Percentiles rank a stretch among this genome's conserved stretches.
phyloP scores from a whole-genome alignment of 208 protist species.

The Naegleria fowleri region DNA sequence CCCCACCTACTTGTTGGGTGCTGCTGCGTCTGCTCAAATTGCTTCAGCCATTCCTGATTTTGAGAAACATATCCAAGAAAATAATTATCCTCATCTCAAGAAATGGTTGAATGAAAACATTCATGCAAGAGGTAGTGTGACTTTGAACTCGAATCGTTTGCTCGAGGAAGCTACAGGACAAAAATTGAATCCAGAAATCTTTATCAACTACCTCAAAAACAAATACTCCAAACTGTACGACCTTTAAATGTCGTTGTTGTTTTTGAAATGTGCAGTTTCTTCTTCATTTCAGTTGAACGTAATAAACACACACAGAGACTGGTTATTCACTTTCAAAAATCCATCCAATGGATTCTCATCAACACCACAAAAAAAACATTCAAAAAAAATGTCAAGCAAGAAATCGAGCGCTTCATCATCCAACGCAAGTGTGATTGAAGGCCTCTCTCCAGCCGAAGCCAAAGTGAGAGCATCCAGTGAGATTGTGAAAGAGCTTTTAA shows the following conservation, averaged over 20 bases:
- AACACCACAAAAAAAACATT: no score
- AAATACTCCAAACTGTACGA: constrained; percentile 50
- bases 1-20: constrained; percentile 70
- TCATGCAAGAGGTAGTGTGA: constrained; percentile 40
- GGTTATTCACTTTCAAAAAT: no score
- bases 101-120: constrained; percentile 36
- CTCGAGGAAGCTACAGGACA: constrained; percentile 64
- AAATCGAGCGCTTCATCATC: no score
- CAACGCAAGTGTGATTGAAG: neutral
- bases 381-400: no score
- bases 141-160: constrained; percentile 63
- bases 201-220: constrained; percentile 62
- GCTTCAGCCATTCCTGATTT: constrained; percentile 56
- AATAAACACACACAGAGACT: no score
- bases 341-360: no score
- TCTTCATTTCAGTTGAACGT: no score
- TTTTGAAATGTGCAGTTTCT: no score
- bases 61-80: constrained; percentile 52
- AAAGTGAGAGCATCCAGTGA: constrained; percentile 13
- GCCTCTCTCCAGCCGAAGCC: neutral
- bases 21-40: constrained; percentile 72
- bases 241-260: neutral
- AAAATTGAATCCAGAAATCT: constrained; percentile 62
- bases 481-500: constrained; percentile 44
- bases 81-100: constrained; percentile 44